Evolutionary conservation across 129 eudicot species (phyloP), one percentile per base, ranked within the genome.

Genomic region (Centrapalus pauciflorus): DNA sequence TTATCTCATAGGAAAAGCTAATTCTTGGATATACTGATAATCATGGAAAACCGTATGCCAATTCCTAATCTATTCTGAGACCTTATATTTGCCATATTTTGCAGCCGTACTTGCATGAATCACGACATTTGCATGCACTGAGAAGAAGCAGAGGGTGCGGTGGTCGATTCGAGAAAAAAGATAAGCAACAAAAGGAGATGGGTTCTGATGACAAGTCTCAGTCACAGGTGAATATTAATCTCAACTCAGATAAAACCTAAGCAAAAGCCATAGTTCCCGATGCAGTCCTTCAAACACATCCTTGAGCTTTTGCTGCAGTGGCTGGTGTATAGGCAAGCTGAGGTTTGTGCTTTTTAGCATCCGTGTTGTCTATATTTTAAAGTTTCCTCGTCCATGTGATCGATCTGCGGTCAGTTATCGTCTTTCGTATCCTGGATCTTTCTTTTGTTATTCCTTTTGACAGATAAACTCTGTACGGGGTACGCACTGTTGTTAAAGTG

Each of bases 81-180:
- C 27, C 54, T 24, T 35, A 21, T 23, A 34, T 58, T 10, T 33
- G 37, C 61, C 0, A 72, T 14, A n/a, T 32, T 37, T 68, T 75
- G 86, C 86, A 87, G 96, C 96, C 97, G 7, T 87, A 87, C 69
- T 79, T 87, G 94, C 96, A 87, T 29, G 97, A 87, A 87, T 84
- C 96, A 30, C 82, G 97, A 48, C 97, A 91, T 75, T 60, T 75
- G 82, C 97, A 87, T 79, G 97, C 97, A 29, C 76, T 91, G 50
- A 77, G 79, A 74, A 74, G 96, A 73, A 87, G 85, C 72, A 64
- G 98, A 77, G 95, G 95, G 62, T 81, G 66, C 24, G 90, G 96
- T 11, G 95, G 95, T 24, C 94, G 98, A 69, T 86, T 91, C 58
- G 84, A 87, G 84, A 88, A 87, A 76, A 69, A 78, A 43, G 95